These are phyloP conservation scores for Claviceps maximensis DNA, from an alignment of 2,329 filamentous ascomycete species.

Conservation along the genomic window DNA sequence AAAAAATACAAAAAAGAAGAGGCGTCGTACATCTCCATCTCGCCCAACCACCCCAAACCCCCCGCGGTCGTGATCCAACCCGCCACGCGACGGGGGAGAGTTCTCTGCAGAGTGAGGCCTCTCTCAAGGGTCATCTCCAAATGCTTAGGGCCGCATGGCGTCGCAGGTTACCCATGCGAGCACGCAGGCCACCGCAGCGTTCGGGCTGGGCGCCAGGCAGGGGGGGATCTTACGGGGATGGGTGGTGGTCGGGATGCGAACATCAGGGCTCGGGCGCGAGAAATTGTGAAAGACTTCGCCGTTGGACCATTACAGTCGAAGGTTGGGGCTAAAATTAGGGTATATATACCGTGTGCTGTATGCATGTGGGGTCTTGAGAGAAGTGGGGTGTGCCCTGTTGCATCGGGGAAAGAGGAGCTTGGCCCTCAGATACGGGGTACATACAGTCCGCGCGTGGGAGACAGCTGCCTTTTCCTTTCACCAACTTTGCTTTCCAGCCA, in stretches of 20 bases:
- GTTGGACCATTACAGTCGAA: constrained; percentile 50
- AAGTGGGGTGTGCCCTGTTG: background rate
- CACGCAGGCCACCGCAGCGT: constrained; percentile 50
- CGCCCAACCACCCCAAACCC: constrained; percentile 43
- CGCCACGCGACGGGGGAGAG: constrained; percentile 59
- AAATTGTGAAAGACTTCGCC: constrained; percentile 42
- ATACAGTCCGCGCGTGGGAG: background rate
- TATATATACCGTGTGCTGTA: too few species aligned
- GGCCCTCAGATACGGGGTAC: background rate
- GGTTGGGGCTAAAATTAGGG: constrained; percentile 1
- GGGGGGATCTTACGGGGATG: constrained; percentile 43
- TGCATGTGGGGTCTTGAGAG: too few species aligned
- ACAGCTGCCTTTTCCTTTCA: background rate
- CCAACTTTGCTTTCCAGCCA: background rate
- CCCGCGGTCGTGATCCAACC: constrained; percentile 51
- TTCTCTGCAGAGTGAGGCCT: constrained; percentile 61
- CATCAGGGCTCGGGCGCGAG: constrained; percentile 18
- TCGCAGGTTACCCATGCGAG: constrained; percentile 57
- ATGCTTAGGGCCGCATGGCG: constrained; percentile 49
- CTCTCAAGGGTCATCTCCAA: constrained; percentile 56
- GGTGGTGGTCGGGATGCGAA: constrained; percentile 25
- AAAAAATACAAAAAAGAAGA: constrained; percentile 21
- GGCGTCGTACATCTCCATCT: constrained; percentile 43
- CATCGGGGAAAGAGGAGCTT: too few species aligned
- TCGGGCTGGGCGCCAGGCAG: constrained; percentile 52